phyloP scores from a whole-genome alignment of 768 basidiomycete species.

The Pulveroboletus sp. region DNA sequence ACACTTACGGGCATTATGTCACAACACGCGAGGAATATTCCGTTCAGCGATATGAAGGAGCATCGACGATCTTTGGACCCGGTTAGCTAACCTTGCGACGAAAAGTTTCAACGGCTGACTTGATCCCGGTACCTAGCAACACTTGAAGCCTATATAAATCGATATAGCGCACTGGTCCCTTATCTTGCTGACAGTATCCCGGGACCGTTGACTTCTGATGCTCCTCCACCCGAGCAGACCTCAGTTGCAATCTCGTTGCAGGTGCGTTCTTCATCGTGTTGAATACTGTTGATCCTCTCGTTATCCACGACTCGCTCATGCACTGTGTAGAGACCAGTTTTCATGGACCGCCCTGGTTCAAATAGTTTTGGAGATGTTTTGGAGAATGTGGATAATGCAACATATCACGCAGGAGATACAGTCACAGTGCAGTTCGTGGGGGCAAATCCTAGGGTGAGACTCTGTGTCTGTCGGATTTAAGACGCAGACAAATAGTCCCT shows the following conservation, averaged over 20 bases:
- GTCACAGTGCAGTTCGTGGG: slow-evolving; percentile 65
- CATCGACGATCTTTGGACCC: slow-evolving; percentile 72
- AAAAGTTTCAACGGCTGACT: background rate
- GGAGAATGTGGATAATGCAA: slow-evolving; percentile 43
- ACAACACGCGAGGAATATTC: slow-evolving; percentile 69
- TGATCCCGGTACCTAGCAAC: slow-evolving; percentile 41
- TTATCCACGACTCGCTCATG: background rate
- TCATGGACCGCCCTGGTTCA: slow-evolving; percentile 53
- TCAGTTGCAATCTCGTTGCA: slow-evolving; percentile 64
- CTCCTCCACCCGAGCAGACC: slow-evolving; percentile 60
- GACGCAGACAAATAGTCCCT: background rate
- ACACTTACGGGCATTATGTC: slow-evolving; percentile 73
- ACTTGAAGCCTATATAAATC: slow-evolving; percentile 76
- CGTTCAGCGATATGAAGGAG: slow-evolving; percentile 77
- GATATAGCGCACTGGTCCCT: slow-evolving; percentile 61
- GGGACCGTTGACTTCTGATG: slow-evolving; percentile 53
- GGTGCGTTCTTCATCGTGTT: slow-evolving; percentile 29
- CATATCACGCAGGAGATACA: slow-evolving; percentile 54
- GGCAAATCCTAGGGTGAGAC: slow-evolving; percentile 68
- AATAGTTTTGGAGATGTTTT: slow-evolving; percentile 60
- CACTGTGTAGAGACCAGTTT: slow-evolving; percentile 47
- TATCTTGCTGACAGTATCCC: slow-evolving; percentile 49
- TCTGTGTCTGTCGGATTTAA: background rate
- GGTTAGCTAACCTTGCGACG: slow-evolving; percentile 39
- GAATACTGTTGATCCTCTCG: background rate